Evolutionary conservation across 192 early-diverging fungal genomes (phyloP).

Genomic region (Coemansia sp.): DNA sequence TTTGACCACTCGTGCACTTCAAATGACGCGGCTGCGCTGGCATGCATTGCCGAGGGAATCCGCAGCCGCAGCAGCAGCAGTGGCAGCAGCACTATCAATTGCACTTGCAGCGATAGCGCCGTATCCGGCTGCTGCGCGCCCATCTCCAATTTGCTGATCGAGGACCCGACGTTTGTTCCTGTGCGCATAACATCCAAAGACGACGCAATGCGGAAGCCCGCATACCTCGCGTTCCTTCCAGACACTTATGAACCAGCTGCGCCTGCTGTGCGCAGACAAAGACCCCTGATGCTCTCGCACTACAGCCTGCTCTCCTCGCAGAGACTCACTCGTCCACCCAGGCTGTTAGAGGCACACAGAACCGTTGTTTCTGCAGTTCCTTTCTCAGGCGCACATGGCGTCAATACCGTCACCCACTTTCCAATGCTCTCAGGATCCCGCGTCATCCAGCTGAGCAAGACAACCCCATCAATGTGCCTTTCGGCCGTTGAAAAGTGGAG

Average conservation of each 20-base stretch:
- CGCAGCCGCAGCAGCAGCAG: conserved; percentile 6
- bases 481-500: conserved; percentile 30
- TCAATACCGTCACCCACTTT: conserved; percentile 47
- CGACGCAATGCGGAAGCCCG: conserved; percentile 45
- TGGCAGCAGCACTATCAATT: background rate
- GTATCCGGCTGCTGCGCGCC: conserved; percentile 17
- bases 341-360: conserved; percentile 12
- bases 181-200: conserved; percentile 35
- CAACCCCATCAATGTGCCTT: conserved; percentile 26
- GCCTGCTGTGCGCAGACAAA: conserved; percentile 4
- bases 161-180: conserved; percentile 41
- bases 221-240: conserved; percentile 33
- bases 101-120: background rate
- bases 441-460: conserved; percentile 38
- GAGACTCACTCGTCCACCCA: conserved; percentile 12
- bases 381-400: conserved; percentile 38
- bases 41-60: background rate
- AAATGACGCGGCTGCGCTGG: conserved; percentile 5
- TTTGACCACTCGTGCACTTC: conserved; percentile 17
- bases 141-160: conserved; percentile 32
- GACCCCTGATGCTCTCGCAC: conserved; percentile 42
- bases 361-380: conserved; percentile 43
- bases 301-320: conserved; percentile 45
- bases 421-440: conserved; percentile 48
- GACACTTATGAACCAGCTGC: background rate